Conservation (phyloP, 768 basidiomycete species). For the Cytidiella melzeri region DNA sequence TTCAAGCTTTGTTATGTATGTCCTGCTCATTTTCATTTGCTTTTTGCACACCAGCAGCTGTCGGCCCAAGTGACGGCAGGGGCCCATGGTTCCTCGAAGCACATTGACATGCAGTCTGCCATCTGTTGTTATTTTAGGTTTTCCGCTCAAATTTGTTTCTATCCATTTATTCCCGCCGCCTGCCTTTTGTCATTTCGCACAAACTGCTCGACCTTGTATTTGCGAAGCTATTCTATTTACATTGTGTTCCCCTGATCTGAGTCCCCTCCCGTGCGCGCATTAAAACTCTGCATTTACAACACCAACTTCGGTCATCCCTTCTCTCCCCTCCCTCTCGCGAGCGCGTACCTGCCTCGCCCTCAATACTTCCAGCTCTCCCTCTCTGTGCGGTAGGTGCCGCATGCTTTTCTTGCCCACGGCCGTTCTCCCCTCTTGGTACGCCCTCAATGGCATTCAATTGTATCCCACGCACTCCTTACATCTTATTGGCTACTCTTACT, state of each 20-base stretch:
- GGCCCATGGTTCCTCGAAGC: conserved; percentile 2
- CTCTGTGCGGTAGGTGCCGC: conserved; percentile 18
- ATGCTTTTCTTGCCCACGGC: conserved; percentile 29
- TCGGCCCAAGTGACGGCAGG: background rate
- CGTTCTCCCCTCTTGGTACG: conserved; percentile 20
- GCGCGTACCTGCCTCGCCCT: conserved; percentile 32
- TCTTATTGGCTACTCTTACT: conserved; percentile 11
- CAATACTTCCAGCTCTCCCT: conserved; percentile 29
- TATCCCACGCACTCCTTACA: conserved; percentile 8
- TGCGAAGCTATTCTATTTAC: no score
- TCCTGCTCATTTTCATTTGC: no score
- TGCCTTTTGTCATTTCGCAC: no score
- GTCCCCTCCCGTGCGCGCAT: no score
- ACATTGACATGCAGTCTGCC: conserved; percentile 16
- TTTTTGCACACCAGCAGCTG: background rate
- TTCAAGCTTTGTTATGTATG: no score
- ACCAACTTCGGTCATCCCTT: conserved; percentile 16
- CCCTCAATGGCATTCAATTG: conserved; percentile 15
- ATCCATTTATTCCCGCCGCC: no score
- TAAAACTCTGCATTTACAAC: no score
- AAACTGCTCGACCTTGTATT: no score
- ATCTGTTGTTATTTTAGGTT: no score
- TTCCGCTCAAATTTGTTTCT: no score
- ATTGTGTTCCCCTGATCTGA: no score
- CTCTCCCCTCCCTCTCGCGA: conserved; percentile 27